Evolutionary conservation across 495 filamentous ascomycete species (phyloP), one percentile per base, ranked within the genome.

Genomic region (Aspergillus bertholletiae): DNA sequence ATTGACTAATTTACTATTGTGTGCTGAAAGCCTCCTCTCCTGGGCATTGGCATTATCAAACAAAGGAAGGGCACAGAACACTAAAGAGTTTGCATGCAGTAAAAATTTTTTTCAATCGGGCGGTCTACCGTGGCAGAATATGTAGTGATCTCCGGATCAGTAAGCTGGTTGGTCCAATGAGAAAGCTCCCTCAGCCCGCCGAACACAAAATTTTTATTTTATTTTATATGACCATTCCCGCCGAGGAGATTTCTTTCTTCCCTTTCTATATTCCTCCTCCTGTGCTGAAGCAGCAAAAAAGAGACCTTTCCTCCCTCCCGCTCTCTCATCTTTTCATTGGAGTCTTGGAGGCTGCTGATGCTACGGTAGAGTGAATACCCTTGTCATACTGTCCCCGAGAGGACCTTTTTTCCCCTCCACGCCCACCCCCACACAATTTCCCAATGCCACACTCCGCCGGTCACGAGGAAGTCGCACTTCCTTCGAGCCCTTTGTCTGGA

Each of bases 291-390:
- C 62, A 63, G 65, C 62, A 61, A 46, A 52, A 64, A 63, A n/a
- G 64, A 28, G 30, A 37, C 57, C 49, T 45, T 58, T 52, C 39
- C 46, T 54, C 61, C 55, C 52, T 58, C 60, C 56, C 28, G 49
- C 24, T 54, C 45, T 48, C 53, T 46, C 21, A 34, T 27, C 32
- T 40, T 53, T 51, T 32, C 43, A 54, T 57, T 39, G 63, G 58
- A 61, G 54, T 65, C 54, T 59, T 66, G 53, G 55, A 72, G 65
- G 70, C 65, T 62, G 64, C 67, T 69, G 61, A 76, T 77, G 74
- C 68, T 74, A 71, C 66, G 69, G 60, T 77, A 71, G 70, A 75
- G 70, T 66, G 62, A 70, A 61, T 59, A 57, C 58, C 58, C 64
- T 55, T 61, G 49, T 46, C 57, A 56, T 62, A 69, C 56, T 67